Evolutionary conservation across 306 rosid species (phyloP), one percentile per base, ranked within the genome.

Genomic region (Vachellia pachyceras): DNA sequence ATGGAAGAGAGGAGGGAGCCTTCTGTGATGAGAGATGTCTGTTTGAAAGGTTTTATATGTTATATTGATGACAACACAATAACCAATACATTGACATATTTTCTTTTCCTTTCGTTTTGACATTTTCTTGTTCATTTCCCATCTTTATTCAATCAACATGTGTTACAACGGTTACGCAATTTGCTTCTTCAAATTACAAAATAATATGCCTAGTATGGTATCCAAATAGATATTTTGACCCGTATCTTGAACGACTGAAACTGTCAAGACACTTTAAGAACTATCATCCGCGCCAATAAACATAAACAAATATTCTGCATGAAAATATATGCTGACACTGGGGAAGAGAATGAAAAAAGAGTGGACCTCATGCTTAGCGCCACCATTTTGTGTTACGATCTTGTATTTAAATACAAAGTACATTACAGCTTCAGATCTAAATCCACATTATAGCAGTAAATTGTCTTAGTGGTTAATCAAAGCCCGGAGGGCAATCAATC

Each of bases 391-490:
- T 4, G 65, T n/a, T n/a, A 3, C 35, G 4, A 58, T 4, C 17
- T 58, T 11, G 36, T 10, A 4, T 58, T 29, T 23, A 20, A 57
- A 58, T 22, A 22, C 65, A 22, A 3, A 10, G 6, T 23, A 4
- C 36, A 58, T 20, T 58, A 23, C 65, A 9, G 65, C 35, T 22
- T 20, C 12, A 22, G 15, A 22, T 58, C 6, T 58, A 23, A 58
- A 58, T 58, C 13, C 36, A 61, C 84, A 82, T 61, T 29, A 79
- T 70, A 77, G 60, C 77, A 83, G 72, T 84, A 54, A 29, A 68
- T 79, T 61, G 69, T 81, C 83, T 79, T 79, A 66, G 71, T 73
- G 3, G 50, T 73, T 76, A 44, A 78, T 45, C 61, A 76, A 72
- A 69, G 76, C 33, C 33, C 33, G 2, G 33, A 29, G 33, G 70